These are phyloP conservation scores for Macrophomina tecta DNA, from an alignment of 2,329 filamentous ascomycete species.

Conservation along the genomic window DNA sequence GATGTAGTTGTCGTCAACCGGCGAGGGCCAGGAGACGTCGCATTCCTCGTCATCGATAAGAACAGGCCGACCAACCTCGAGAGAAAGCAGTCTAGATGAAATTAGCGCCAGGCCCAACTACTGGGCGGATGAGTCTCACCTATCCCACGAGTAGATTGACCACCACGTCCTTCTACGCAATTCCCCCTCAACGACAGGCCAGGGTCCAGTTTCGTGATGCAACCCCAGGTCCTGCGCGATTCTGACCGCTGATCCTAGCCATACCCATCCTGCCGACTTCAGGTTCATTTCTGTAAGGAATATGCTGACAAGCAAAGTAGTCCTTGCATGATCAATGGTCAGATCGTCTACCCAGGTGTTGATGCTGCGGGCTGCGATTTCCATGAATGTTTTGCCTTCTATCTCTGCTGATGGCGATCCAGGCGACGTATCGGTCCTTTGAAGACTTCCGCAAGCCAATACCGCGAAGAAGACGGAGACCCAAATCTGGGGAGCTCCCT, in stretches of 20 bases:
- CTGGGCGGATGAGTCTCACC: slow-evolving; percentile 54
- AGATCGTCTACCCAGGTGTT: slow-evolving; percentile 84
- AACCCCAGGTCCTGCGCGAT: slow-evolving; percentile 84
- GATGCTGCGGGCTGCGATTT: slow-evolving; percentile 70
- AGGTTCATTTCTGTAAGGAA: slow-evolving; percentile 86
- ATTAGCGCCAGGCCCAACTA: neutral
- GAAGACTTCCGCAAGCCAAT: slow-evolving; percentile 81
- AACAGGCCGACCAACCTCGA: slow-evolving; percentile 81
- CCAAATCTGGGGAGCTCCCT: slow-evolving; percentile 71
- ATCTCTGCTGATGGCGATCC: slow-evolving; percentile 61
- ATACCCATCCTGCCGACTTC: slow-evolving; percentile 83
- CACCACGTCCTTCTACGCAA: slow-evolving; percentile 92
- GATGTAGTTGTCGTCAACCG: slow-evolving; percentile 81
- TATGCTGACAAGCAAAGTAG: slow-evolving; percentile 74
- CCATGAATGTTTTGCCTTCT: slow-evolving; percentile 70
- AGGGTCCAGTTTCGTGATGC: slow-evolving; percentile 75
- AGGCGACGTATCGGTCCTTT: slow-evolving; percentile 63
- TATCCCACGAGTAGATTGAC: slow-evolving; percentile 89
- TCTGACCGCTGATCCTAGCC: slow-evolving; percentile 79
- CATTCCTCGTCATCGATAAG: slow-evolving; percentile 88
- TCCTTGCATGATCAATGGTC: slow-evolving; percentile 75
- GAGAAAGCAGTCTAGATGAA: slow-evolving; percentile 67
- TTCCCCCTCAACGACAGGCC: slow-evolving; percentile 78
- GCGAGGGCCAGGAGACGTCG: slow-evolving; percentile 78
- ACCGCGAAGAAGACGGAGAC: slow-evolving; percentile 81